Conservation (phyloP, 352 stramenopile species). For the Phytophthora syringae region DNA sequence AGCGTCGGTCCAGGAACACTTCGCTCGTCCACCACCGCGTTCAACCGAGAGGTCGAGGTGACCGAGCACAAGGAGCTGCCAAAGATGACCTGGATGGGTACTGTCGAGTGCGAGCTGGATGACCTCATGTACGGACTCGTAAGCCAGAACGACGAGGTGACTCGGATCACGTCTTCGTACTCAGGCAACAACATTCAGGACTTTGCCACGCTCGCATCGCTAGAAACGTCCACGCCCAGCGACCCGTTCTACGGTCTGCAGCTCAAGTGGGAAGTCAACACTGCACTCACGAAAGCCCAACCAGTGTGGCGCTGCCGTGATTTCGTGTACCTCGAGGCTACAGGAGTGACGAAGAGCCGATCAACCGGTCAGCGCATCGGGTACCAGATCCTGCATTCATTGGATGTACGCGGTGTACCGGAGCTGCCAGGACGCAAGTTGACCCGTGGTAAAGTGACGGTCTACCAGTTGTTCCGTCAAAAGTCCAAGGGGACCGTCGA, state of each 20-base stretch:
- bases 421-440: conserved; percentile 42
- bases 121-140: conserved; percentile 47
- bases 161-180: conserved; percentile 39
- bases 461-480: conserved; percentile 45
- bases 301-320: conserved; percentile 46
- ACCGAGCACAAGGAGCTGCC: conserved; percentile 14
- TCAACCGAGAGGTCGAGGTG: conserved; percentile 1
- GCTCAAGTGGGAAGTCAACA: conserved; percentile 38
- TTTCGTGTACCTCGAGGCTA: conserved; percentile 53
- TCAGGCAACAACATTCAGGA: conserved; percentile 31
- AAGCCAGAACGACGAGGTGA: conserved; percentile 38
- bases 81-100: conserved; percentile 40
- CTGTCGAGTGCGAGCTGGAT: conserved; percentile 36
- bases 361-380: conserved; percentile 40
- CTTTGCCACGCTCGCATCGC: conserved; percentile 30
- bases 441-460: conserved; percentile 27
- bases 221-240: conserved; percentile 22
- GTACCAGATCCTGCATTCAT: conserved; percentile 56
- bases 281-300: conserved; percentile 23
- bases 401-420: conserved; percentile 46
- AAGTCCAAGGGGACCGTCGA: conserved; percentile 39
- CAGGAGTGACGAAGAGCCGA: conserved; percentile 34
- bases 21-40: conserved; percentile 6
- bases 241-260: conserved; percentile 39
- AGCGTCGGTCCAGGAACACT: conserved; percentile 15